Base-by-base conservation (phyloP, 768 basidiomycete species). In the Tricholoma furcatifolium region DNA sequence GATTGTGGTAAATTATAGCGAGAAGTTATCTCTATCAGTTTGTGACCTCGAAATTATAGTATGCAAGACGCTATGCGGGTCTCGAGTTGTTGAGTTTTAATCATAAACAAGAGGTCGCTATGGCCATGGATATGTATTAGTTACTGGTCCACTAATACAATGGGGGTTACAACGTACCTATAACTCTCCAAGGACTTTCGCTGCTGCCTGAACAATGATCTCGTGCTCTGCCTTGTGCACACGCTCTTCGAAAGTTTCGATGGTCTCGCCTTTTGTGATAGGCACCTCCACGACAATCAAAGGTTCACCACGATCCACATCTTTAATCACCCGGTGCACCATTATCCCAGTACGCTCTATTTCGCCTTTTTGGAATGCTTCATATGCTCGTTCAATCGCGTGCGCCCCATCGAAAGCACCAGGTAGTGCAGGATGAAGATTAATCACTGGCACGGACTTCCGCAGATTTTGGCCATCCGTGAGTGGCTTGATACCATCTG, bases 321-420 rank as follows among this genome's bases (percentile, higher is more conserved):
- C 91, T 58, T 84, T 86, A 32, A 98, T 84, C 12, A 98, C 97
- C 21, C 86, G 80, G 69, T 99, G 97, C 0, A 98, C 86, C 96
- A 98, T 98, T 1, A 82, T 85, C 0, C 97, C 95, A 0, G 88
- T 84, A 52, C 79, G 76, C 30, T 75, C 73, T 43, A 95, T 86
- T 65, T 95, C 88, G 0, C 92, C 91, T 50, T 75, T 80, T 64
- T 88, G 80, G 66, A 91, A 97, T 0, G 93, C 94, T 56, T 92
- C 91, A 64, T 83, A 94, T 3, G 95, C 93, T 10, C 96, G 76
- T 57, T 88, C 83, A 49, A 98, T 88, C 1, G 95, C 93, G 61
- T 91, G 81, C n/a, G 91, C 85, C 5, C 97, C 97, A 60, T 97
- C 94, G 61, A 99, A 99, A n/a, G 88, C 84, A 2, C 94, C 93